Conservation (phyloP, 1,284 basidiomycete genomes). For the Naganishia sp. region DNA sequence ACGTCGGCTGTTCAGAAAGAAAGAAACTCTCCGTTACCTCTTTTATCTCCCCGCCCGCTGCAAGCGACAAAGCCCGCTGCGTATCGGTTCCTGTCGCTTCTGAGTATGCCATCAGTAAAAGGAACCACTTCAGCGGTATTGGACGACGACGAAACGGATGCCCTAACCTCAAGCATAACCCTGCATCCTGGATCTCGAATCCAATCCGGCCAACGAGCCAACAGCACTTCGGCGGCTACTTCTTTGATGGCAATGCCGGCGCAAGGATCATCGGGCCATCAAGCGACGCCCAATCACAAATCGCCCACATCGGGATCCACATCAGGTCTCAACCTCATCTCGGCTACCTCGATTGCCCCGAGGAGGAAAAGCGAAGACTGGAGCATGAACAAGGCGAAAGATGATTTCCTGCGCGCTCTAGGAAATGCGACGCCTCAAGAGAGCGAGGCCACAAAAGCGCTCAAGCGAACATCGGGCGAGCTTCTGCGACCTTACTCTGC, state of each 20-base stretch:
- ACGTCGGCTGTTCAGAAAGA: not conserved
- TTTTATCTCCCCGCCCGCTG: not conserved
- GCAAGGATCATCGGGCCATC: not conserved
- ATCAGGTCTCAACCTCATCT: conserved; percentile 29
- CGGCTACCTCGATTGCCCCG: conserved; percentile 27
- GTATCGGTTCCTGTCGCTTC: conserved; percentile 32
- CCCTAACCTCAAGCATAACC: conserved; percentile 16
- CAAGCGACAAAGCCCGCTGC: conserved; percentile 9
- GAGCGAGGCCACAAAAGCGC: conserved; percentile 17
- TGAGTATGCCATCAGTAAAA: conserved; percentile 17
- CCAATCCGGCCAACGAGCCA: conserved; percentile 20
- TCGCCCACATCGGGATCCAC: conserved; percentile 25
- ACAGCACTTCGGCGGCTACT: conserved; percentile 28
- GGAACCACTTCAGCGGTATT: conserved; percentile 10
- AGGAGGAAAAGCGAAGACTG: conserved; percentile 34
- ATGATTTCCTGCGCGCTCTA: conserved; percentile 24
- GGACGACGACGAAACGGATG: conserved; percentile 18
- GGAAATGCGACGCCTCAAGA: conserved; percentile 5
- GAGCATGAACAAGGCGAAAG: conserved; percentile 30
- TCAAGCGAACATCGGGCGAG: conserved; percentile 21
- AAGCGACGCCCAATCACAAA: not conserved
- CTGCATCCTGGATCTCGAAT: conserved; percentile 25
- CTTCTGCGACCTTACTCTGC: conserved; percentile 13
- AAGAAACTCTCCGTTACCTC: not conserved
- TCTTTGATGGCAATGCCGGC: conserved; percentile 25